A percentile compares a stretch with the other conserved stretches of the same genome.
Conservation (phyloP, 129 eudicot genomes). For the Calendula officinalis region DNA sequence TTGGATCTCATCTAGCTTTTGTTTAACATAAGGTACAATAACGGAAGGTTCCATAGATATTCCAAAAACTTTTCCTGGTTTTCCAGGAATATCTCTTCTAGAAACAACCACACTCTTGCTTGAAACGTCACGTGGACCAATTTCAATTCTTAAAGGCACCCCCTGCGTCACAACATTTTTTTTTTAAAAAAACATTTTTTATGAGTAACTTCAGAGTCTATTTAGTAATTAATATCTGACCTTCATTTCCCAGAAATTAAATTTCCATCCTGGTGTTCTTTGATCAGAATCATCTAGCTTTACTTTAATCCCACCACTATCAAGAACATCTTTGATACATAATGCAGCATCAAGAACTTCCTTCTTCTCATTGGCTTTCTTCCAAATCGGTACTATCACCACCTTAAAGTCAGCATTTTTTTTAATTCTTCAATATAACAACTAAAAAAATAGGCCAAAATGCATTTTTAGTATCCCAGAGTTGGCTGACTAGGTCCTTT, state of each 20-base stretch:
- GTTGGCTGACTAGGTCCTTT: no score
- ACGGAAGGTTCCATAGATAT: slow-evolving; percentile 81
- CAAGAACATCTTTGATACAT: slow-evolving; percentile 63
- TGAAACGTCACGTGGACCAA: slow-evolving; percentile 87
- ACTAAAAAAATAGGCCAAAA: no score
- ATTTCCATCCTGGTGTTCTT: slow-evolving; percentile 98
- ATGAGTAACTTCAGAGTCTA: no score
- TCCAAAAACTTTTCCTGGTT: slow-evolving; percentile 92
- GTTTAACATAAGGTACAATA: slow-evolving; percentile 58
- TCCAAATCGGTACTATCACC: slow-evolving; percentile 92
- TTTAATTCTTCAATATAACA: no score
- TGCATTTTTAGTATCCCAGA: no score
- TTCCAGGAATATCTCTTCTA: slow-evolving; percentile 96
- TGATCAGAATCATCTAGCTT: slow-evolving; percentile 91
- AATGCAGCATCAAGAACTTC: slow-evolving; percentile 79
- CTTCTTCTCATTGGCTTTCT: slow-evolving; percentile 61
- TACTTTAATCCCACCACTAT: slow-evolving; percentile 74
- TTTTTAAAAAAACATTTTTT: no score
- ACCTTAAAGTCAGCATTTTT: slow-evolving; percentile 43
- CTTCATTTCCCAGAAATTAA: slow-evolving; percentile 99
- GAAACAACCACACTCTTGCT: slow-evolving; percentile 78
- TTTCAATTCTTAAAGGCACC: slow-evolving; percentile 84
- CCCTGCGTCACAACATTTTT: slow-evolving; percentile 69
- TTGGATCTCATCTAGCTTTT: slow-evolving; percentile 76
- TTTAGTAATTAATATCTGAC: slow-evolving; percentile 32